A percentile compares a stretch with the other conserved stretches of the same genome.
Conservation (phyloP, 2,329 filamentous ascomycete species). For the Aspergillus piperis region DNA sequence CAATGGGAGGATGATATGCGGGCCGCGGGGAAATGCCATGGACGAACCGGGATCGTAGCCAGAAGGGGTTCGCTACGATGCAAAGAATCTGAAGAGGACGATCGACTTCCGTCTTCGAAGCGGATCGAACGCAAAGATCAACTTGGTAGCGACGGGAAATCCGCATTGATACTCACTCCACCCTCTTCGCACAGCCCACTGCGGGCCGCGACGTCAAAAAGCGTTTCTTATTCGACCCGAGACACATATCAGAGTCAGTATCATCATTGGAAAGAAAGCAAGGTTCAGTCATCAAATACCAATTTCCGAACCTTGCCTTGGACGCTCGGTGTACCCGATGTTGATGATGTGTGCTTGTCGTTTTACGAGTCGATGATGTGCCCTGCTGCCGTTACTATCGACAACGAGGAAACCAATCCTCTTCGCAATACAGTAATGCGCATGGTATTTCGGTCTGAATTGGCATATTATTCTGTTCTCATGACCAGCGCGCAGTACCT, state of each 20-base stretch:
- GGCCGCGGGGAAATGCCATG: conserved; percentile 8
- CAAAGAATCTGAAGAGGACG: background rate
- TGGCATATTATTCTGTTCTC: conserved; percentile 9
- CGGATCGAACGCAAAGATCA: background rate
- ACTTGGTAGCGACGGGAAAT: background rate
- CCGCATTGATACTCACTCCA: conserved; percentile 4
- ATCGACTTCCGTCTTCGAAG: background rate
- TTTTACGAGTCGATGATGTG: conserved; percentile 12
- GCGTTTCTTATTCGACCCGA: background rate
- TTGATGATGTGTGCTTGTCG: conserved; percentile 3
- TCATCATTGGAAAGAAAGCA: background rate
- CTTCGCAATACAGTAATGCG: conserved; percentile 12
- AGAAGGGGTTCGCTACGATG: background rate
- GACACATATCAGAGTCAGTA: background rate
- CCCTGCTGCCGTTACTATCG: conserved; percentile 8
- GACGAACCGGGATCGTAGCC: conserved; percentile 5
- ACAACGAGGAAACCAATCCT: conserved; percentile 5
- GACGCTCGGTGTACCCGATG: conserved; percentile 1
- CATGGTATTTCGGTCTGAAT: conserved; percentile 8
- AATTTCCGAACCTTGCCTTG: background rate
- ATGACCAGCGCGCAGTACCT: conserved; percentile 12
- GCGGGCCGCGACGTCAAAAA: background rate
- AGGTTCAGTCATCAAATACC: background rate
- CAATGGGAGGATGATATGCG: conserved; percentile 13
- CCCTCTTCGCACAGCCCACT: conserved; percentile 1